These are phyloP conservation scores for Boeremia lycopersici DNA, from an alignment of 2,329 filamentous ascomycete species.

Conservation along the genomic window DNA sequence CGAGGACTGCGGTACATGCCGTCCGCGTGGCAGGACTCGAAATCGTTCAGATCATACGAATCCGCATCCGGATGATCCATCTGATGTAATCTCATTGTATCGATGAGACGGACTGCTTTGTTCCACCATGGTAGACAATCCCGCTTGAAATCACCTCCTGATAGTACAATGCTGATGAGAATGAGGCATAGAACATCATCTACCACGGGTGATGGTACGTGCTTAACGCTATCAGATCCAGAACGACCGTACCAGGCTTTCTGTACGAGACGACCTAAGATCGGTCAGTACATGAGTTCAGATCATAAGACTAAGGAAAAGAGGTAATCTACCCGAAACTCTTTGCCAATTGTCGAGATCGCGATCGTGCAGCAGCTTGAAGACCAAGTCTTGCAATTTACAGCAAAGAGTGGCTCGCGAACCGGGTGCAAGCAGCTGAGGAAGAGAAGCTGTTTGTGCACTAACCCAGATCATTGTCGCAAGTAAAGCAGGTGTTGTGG, in stretches of 20 bases:
- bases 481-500: conserved; percentile 1
- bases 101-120: background rate
- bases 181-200: conserved; percentile 1
- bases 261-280: background rate
- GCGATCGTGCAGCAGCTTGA: conserved; percentile 1
- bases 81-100: background rate
- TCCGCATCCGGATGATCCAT: background rate
- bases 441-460: background rate
- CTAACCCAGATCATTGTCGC: conserved; percentile 5
- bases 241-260: background rate
- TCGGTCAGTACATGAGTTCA: background rate
- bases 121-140: conserved; percentile 3
- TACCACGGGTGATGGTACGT: background rate
- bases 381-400: background rate
- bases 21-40: background rate
- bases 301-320: background rate
- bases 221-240: background rate
- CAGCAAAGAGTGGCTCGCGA: background rate
- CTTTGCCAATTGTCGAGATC: conserved; percentile 4
- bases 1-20: background rate
- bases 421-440: conserved; percentile 1
- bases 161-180: background rate
- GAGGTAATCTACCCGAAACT: background rate
- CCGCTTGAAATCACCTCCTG: conserved; percentile 1
- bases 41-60: background rate